Evolutionary conservation across 169 alveolate species (phyloP).

Genomic region (Babesia ovis): DNA sequence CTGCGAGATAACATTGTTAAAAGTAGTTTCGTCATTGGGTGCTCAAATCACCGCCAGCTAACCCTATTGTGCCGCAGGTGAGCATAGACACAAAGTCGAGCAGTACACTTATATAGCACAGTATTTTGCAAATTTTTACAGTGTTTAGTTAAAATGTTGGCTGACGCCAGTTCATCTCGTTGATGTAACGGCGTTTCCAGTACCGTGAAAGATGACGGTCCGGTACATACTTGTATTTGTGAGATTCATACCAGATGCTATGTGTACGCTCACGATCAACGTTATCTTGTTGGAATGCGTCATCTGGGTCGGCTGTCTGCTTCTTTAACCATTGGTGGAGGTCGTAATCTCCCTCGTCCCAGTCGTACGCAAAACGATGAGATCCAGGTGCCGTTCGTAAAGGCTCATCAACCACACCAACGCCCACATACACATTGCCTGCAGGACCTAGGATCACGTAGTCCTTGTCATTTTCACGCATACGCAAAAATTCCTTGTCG

Average conservation of each 20-base stretch:
- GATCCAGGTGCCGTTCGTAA: constrained; percentile 20
- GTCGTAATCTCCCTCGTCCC: constrained; percentile 86
- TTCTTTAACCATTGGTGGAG: constrained; percentile 82
- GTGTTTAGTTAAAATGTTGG: constrained; percentile 51
- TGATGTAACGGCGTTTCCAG: constrained; percentile 62
- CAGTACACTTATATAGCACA: too few species aligned
- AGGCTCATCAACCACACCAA: constrained; percentile 80
- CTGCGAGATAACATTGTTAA: background rate
- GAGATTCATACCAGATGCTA: constrained; percentile 79
- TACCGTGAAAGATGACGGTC: constrained; percentile 80
- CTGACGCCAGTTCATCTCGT: constrained; percentile 67
- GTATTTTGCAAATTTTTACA: too few species aligned
- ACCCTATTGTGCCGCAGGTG: background rate
- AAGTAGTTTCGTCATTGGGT: background rate
- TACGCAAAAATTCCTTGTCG: constrained; percentile 36
- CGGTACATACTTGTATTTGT: constrained; percentile 79
- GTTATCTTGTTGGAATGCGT: constrained; percentile 37
- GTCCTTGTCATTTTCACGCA: constrained; percentile 71
- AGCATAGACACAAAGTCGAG: background rate
- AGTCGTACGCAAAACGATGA: constrained; percentile 73
- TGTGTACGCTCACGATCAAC: constrained; percentile 76
- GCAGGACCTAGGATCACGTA: constrained; percentile 85
- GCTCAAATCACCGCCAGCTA: background rate
- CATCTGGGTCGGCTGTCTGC: constrained; percentile 83
- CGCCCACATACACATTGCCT: constrained; percentile 82